Evolutionary conservation across 129 eudicot species (phyloP).

Genomic region (Flaveria trinervia): DNA sequence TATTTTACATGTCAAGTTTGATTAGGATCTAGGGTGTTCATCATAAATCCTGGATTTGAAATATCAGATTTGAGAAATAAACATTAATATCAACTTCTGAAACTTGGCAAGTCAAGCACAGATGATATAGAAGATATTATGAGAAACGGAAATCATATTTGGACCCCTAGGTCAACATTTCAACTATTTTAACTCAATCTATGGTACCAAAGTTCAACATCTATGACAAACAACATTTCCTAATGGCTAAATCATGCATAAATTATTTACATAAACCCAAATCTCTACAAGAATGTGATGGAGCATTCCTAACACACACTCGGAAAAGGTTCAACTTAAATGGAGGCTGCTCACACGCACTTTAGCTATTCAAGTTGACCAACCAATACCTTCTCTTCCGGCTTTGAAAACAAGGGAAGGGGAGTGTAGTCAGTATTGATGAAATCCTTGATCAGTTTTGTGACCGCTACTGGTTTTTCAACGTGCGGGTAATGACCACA

Average conservation of each 20-base stretch:
- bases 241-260: constrained; percentile 3
- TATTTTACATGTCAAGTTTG: too few species aligned
- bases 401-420: constrained; percentile 22
- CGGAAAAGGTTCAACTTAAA: constrained; percentile 2
- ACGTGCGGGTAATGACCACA: constrained; percentile 95
- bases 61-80: too few species aligned
- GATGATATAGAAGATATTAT: too few species aligned
- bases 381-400: constrained; percentile 38
- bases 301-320: neutral
- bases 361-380: constrained; percentile 26
- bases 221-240: too few species aligned
- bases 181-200: neutral
- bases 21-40: too few species aligned
- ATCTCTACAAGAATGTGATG: constrained; percentile 16
- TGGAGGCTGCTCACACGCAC: neutral
- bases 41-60: too few species aligned
- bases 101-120: too few species aligned
- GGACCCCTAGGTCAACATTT: neutral
- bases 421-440: neutral
- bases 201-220: neutral
- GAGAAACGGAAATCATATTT: neutral
- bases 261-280: constrained; percentile 26
- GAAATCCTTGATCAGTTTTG: constrained; percentile 66
- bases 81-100: neutral
- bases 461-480: constrained; percentile 69